Conservation (phyloP, 495 filamentous ascomycete genomes). For the Antarctomyces pellizariae region DNA sequence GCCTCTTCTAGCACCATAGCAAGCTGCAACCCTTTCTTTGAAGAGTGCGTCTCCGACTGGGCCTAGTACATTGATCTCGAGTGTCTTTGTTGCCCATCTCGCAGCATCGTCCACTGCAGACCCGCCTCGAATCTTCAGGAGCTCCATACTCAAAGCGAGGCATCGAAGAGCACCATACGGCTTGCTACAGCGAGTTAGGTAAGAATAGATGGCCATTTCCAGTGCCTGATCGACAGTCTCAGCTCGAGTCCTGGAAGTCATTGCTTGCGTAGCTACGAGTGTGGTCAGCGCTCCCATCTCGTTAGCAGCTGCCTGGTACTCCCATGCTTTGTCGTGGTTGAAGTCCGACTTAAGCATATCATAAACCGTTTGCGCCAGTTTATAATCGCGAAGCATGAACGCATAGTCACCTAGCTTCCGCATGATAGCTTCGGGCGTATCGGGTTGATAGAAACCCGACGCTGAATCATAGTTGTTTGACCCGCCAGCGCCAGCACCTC, state of each 20-base stretch:
- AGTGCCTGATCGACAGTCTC: slow-evolving; percentile 69
- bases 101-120: slow-evolving; percentile 70
- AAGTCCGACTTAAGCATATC: slow-evolving; percentile 75
- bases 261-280: slow-evolving; percentile 45
- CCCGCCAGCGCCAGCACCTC: slow-evolving; percentile 13
- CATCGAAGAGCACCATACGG: slow-evolving; percentile 56
- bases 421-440: slow-evolving; percentile 69
- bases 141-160: slow-evolving; percentile 52
- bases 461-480: slow-evolving; percentile 53
- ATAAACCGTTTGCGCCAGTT: slow-evolving; percentile 73
- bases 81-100: slow-evolving; percentile 54
- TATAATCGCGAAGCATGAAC: slow-evolving; percentile 90
- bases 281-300: slow-evolving; percentile 79
- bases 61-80: slow-evolving; percentile 54
- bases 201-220: slow-evolving; percentile 76
- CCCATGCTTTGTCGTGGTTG: slow-evolving; percentile 89
- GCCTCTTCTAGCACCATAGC: slow-evolving; percentile 52
- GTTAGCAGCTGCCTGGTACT: slow-evolving; percentile 71
- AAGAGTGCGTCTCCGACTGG: slow-evolving; percentile 55
- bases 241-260: slow-evolving; percentile 45
- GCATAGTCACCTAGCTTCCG: slow-evolving; percentile 85
- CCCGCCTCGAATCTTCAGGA: slow-evolving; percentile 54
- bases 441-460: slow-evolving; percentile 61
- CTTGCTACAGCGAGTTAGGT: slow-evolving; percentile 58
- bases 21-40: slow-evolving; percentile 62